Evolutionary conservation across 176 grass and related monocot genomes (phyloP), one percentile per base, ranked within the genome.

Genomic region (Canna indica): DNA sequence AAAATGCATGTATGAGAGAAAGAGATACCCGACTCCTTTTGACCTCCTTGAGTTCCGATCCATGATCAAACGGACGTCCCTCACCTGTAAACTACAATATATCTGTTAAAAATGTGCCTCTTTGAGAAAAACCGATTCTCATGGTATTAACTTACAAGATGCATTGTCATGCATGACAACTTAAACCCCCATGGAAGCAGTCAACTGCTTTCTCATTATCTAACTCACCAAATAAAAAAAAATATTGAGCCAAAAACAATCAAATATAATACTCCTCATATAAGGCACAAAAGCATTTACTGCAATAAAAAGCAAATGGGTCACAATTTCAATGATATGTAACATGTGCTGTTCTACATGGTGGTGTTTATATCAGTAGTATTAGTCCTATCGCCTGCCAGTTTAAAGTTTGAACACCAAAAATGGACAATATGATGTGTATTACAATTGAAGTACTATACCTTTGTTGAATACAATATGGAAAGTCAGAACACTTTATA

Each of bases 401-500:
- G 35, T 34, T 71, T 35, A 54, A 71, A 32, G n/a, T n/a, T n/a
- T 44, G 41, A 32, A 5, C 25, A 70, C 28, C 44, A 52, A 71
- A 32, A 54, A 34, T 36, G 28, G 46, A 71, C 27, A 54, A 54
- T 25, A 29, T 6, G 69, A 33, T 71, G 28, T 52, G 17, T 22
- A 32, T 71, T 14, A 71, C 47, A 71, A 47, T 52, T 71, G 47
- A 71, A 71, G 26, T 35, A 71, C 46, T 71, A 54, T 71, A 71
- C 69, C 69, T 71, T 47, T 71, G 46, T 71, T 71, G 69, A 32
- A 71, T 71, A 54, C 45, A 71, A 71, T 52, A 71, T 54, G 69
- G 69, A 47, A 70, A 70, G 44, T 47, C 67, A 70, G 27, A 71
- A 71, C 69, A 71, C 69, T 71, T 71, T 71, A 47, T 70, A 52